Conservation (phyloP, 345 rosid genomes). For the Conringia planisiliqua region DNA sequence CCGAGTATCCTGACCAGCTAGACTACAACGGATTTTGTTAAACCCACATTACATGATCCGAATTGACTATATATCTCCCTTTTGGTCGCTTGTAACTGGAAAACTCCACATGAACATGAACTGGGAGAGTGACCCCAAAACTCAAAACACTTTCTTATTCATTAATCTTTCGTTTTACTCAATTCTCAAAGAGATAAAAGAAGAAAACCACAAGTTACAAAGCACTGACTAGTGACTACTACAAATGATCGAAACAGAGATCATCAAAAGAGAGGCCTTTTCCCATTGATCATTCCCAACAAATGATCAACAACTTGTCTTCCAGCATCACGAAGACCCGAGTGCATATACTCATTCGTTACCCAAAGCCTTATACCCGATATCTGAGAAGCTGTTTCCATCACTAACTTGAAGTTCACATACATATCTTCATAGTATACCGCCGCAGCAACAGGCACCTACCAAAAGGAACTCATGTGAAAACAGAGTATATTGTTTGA, state of each 20-base stretch:
- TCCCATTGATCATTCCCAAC: slow-evolving; percentile 77
- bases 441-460: slow-evolving; percentile 92
- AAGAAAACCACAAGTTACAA: neutral
- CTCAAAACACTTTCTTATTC: slow-evolving; percentile 7
- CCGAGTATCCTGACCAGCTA: slow-evolving; percentile 56
- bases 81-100: neutral
- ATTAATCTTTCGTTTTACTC: neutral
- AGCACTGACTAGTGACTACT: neutral
- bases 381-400: slow-evolving; percentile 71
- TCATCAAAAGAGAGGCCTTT: slow-evolving; percentile 64
- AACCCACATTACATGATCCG: too few relatives aligned
- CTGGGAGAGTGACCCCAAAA: neutral
- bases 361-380: slow-evolving; percentile 78
- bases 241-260: neutral
- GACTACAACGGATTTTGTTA: slow-evolving; percentile 19
- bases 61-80: too few relatives aligned
- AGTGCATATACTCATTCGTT: slow-evolving; percentile 88
- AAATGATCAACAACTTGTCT: slow-evolving; percentile 72
- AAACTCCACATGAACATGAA: neutral
- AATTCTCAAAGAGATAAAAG: neutral
- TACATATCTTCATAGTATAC: slow-evolving; percentile 86
- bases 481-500: neutral
- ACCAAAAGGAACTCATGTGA: slow-evolving; percentile 9
- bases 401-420: slow-evolving; percentile 75
- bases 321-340: slow-evolving; percentile 83